A percentile compares a stretch with the other conserved stretches of the same genome.
Evolutionary conservation across 1,139 yeast genomes (phyloP).

Genomic region (Suhomyces kunorum): DNA sequence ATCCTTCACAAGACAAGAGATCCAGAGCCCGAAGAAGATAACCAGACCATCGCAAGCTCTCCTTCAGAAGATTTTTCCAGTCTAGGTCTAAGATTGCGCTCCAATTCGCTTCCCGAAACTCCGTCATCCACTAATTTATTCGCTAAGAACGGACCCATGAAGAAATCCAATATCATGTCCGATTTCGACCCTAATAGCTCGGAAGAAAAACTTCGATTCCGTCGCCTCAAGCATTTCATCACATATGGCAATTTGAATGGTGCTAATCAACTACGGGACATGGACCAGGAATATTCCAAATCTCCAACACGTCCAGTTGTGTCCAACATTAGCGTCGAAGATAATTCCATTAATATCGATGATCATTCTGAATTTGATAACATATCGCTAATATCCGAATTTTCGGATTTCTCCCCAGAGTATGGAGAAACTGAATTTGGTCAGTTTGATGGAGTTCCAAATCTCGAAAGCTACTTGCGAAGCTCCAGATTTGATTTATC

Average conservation of each 20-base stretch:
- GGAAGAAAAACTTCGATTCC: constrained; percentile 23
- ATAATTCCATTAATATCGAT: constrained; percentile 11
- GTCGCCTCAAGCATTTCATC: constrained; percentile 30
- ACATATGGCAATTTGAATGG: constrained; percentile 17
- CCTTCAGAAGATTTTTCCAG: constrained; percentile 13
- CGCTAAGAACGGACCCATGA: constrained; percentile 4
- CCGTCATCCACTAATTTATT: constrained; percentile 9
- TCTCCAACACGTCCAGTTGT: constrained; percentile 10
- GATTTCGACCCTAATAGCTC: constrained; percentile 15
- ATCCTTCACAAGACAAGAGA: background rate
- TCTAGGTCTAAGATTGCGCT: constrained; percentile 16
- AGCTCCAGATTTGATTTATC: constrained; percentile 36
- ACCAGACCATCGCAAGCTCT: constrained; percentile 19
- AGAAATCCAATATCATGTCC: constrained; percentile 6
- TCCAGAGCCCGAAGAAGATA: constrained; percentile 4
- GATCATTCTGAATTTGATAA: constrained; percentile 23
- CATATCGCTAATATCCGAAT: constrained; percentile 29
- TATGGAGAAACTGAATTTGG: constrained; percentile 10
- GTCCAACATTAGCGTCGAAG: constrained; percentile 4
- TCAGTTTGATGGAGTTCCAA: constrained; percentile 24
- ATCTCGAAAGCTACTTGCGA: constrained; percentile 38
- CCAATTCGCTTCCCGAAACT: constrained; percentile 29
- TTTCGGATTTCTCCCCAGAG: constrained; percentile 28
- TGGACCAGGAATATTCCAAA: constrained; percentile 6
- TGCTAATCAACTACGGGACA: constrained; percentile 1